Base-by-base conservation (phyloP, 805 yeast genomes). In the Yarrowia divulgata region DNA sequence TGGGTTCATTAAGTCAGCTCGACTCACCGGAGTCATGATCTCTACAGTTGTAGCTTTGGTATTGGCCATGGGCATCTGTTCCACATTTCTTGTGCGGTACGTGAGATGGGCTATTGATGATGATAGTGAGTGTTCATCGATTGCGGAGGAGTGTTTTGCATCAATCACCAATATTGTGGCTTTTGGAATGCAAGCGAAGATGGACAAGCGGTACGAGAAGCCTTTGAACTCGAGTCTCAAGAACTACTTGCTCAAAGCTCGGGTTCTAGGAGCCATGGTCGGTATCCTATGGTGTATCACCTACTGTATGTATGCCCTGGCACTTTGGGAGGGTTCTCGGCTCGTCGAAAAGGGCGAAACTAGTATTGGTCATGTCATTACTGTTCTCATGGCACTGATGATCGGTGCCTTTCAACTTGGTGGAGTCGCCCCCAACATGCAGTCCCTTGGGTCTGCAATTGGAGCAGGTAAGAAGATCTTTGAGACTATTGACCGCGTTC, bases 261-360 rank as follows among this genome's bases (percentile, higher is more conserved):
- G 73, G 13, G 70, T 79, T 4, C 70, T 78, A 34, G 75, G 79
- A 9, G 39, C 74, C 45, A 78, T 80, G 81, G 73, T 78, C 14
- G 81, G 80, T 10, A 57, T 73, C 12, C 74, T 80, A 14, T 79
- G 81, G 80, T 71, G 76, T 8, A 73, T 75, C 13, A 72, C 79
- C 52, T 81, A 78, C 71, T 72, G 73, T 66, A 75, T 78, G 29
- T 82, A 81, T 67, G 81, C 82, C 2, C 71, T 81, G 37, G 77
- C 83, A 0, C 80, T 78, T 71, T 81, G 83, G 83, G 79, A 80
- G 68, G 83, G 83, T 4, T 78, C 82, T 4, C 75, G 83, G 19
- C 70, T 80, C 34, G 71, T 80, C 42, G 79, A 73, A 29, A 54
- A 72, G 32, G 80, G 79, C 9, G 73, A 73, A n/a, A 68, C 77